Percentiles rank a stretch among this genome's conserved stretches.
Evolutionary conservation across 129 eudicot species (phyloP).

Genomic region (sunflower (Helianthus annuus)): DNA sequence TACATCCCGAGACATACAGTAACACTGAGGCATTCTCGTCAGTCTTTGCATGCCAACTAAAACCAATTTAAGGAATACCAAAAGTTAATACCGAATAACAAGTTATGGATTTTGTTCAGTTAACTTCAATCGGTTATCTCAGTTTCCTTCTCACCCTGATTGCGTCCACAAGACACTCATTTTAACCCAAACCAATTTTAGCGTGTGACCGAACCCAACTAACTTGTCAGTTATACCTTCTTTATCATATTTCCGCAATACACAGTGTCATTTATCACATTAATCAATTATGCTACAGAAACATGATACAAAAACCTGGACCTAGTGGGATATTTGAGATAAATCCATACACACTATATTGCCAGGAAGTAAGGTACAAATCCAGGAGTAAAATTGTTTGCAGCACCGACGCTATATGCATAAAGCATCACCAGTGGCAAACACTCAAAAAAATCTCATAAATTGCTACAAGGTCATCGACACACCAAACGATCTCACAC

Average conservation of each 20-base stretch:
- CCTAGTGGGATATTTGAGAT: not conserved
- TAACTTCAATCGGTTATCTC: no score
- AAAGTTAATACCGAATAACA: no score
- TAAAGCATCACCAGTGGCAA: slow-evolving; percentile 1
- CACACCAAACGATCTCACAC: slow-evolving; percentile 7
- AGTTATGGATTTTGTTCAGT: no score
- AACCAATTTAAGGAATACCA: no score
- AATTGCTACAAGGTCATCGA: slow-evolving; percentile 3
- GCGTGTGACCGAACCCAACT: no score
- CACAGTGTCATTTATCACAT: not conserved
- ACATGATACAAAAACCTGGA: slow-evolving; percentile 12
- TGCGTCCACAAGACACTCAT: no score
- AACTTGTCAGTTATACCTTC: no score
- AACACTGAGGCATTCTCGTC: no score
- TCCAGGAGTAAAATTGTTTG: slow-evolving; percentile 12
- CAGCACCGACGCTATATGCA: not conserved
- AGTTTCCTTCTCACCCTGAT: no score
- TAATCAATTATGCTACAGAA: not conserved
- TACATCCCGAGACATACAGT: no score
- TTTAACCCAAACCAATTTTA: no score
- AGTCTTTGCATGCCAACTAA: no score
- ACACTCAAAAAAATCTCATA: not conserved
- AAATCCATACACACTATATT: slow-evolving; percentile 3
- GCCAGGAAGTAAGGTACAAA: slow-evolving; percentile 5
- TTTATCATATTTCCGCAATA: not conserved